Conservation (phyloP, 2,329 filamentous ascomycete species). For the Talaromyces sp. region DNA sequence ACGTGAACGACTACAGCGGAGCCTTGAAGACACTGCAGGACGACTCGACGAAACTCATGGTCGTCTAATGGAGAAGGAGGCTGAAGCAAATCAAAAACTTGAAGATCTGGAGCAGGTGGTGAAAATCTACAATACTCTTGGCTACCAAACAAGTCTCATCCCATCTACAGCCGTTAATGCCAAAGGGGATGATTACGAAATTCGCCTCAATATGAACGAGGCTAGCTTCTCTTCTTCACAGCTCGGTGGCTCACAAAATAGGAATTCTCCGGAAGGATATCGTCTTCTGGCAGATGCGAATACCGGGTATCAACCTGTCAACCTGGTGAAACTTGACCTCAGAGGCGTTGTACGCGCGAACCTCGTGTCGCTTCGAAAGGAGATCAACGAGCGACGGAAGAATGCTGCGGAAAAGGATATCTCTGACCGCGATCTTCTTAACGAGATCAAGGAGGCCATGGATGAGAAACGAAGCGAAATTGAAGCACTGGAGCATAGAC, state of each 20-base stretch:
- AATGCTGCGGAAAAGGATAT: slow-evolving; percentile 82
- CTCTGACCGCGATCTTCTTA: slow-evolving; percentile 88
- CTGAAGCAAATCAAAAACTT: slow-evolving; percentile 77
- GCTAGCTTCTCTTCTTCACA: slow-evolving; percentile 68
- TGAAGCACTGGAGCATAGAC: slow-evolving; percentile 81
- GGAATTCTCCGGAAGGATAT: slow-evolving; percentile 56
- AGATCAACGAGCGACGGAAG: slow-evolving; percentile 84
- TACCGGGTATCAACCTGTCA: slow-evolving; percentile 83
- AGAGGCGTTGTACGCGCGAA: slow-evolving; percentile 74
- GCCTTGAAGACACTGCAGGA: slow-evolving; percentile 69
- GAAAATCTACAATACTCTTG: slow-evolving; percentile 87
- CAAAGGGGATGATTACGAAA: slow-evolving; percentile 77
- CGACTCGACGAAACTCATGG: slow-evolving; percentile 82
- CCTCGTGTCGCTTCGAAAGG: slow-evolving; percentile 74
- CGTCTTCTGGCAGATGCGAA: slow-evolving; percentile 74
- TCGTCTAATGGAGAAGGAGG: slow-evolving; percentile 76
- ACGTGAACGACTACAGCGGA: slow-evolving; percentile 85
- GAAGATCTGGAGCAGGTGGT: slow-evolving; percentile 90
- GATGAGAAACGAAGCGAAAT: slow-evolving; percentile 93
- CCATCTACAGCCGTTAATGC: slow-evolving; percentile 80
- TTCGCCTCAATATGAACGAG: slow-evolving; percentile 75
- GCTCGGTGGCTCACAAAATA: slow-evolving; percentile 44
- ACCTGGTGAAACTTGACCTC: slow-evolving; percentile 84
- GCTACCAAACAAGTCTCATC: slow-evolving; percentile 89
- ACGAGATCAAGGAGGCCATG: slow-evolving; percentile 93